Percentiles rank a stretch among this genome's conserved stretches.
Conservation (phyloP, 257 asterid species). For the Paulownia fortunei region DNA sequence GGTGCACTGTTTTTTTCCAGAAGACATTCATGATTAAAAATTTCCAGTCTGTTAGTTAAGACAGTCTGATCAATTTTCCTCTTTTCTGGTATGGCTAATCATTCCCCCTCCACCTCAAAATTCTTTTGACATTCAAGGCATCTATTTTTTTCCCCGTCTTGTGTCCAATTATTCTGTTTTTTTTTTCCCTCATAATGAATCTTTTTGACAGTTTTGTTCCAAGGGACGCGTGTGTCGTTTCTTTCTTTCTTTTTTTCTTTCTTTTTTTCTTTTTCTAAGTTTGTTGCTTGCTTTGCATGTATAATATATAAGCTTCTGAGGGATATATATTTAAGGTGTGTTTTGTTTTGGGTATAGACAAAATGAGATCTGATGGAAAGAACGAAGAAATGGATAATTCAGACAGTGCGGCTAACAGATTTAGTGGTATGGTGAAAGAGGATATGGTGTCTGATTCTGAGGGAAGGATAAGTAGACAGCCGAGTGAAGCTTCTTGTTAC, state of each 20-base stretch:
- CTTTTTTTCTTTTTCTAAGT: too few relatives aligned
- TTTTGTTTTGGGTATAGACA: not conserved
- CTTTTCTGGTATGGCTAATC: slow-evolving; percentile 25
- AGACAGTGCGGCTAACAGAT: slow-evolving; percentile 28
- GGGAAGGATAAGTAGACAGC: slow-evolving; percentile 39
- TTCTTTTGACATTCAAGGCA: not conserved
- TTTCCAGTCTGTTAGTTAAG: slow-evolving; percentile 1
- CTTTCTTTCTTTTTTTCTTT: not conserved
- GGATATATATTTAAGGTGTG: slow-evolving; percentile 10
- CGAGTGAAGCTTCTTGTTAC: slow-evolving; percentile 38
- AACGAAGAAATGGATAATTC: slow-evolving; percentile 15
- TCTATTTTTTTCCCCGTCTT: not conserved
- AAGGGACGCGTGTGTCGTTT: not conserved
- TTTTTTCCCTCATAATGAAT: not conserved
- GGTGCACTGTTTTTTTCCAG: not conserved
- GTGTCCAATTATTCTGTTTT: not conserved
- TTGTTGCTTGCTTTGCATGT: too few relatives aligned
- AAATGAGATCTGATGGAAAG: slow-evolving; percentile 40
- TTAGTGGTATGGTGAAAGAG: slow-evolving; percentile 18
- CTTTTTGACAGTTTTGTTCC: not conserved
- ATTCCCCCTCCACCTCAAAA: not conserved
- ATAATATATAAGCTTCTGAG: slow-evolving; percentile 24
- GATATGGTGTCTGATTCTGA: slow-evolving; percentile 40
- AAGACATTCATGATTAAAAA: slow-evolving; percentile 9
- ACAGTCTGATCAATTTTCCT: slow-evolving; percentile 27